phyloP scores from a whole-genome alignment of 768 basidiomycete genomes.

The Flagelloscypha sp. region DNA sequence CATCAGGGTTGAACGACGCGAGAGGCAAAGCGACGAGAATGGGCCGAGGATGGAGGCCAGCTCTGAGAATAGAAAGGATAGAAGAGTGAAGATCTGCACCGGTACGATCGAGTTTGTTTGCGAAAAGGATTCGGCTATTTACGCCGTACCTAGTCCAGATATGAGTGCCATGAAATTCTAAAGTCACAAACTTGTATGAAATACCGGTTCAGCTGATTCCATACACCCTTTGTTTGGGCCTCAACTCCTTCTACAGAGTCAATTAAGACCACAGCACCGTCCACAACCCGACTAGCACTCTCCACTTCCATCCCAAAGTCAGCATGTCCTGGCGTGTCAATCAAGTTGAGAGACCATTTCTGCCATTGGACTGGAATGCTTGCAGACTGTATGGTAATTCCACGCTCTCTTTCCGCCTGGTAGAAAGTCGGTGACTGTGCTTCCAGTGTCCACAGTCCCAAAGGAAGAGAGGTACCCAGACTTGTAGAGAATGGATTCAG shows the following conservation, averaged over 20 bases:
- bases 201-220: constrained; percentile 80
- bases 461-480: constrained; percentile 65
- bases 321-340: constrained; percentile 88
- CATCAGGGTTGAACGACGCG: constrained; percentile 60
- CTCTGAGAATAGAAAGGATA: constrained; percentile 60
- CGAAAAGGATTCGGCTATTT: constrained; percentile 65
- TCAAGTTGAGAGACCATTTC: constrained; percentile 76
- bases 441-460: constrained; percentile 84
- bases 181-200: constrained; percentile 21
- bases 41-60: constrained; percentile 71
- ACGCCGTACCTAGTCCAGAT: constrained; percentile 59
- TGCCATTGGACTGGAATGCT: constrained; percentile 87
- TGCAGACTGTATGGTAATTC: constrained; percentile 88
- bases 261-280: constrained; percentile 81
- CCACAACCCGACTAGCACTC: constrained; percentile 83
- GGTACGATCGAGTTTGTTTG: constrained; percentile 84
- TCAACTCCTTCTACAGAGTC: constrained; percentile 92
- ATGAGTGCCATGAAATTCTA: constrained; percentile 3
- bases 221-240: constrained; percentile 84
- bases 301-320: constrained; percentile 98
- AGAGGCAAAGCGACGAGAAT: constrained; percentile 64
- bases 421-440: constrained; percentile 84
- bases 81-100: constrained; percentile 75
- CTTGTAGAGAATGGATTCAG: constrained; percentile 76
- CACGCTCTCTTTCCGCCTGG: constrained; percentile 84